Conservation (phyloP, 192 early-diverging fungal genomes). For the Chytriomyces confervae region DNA sequence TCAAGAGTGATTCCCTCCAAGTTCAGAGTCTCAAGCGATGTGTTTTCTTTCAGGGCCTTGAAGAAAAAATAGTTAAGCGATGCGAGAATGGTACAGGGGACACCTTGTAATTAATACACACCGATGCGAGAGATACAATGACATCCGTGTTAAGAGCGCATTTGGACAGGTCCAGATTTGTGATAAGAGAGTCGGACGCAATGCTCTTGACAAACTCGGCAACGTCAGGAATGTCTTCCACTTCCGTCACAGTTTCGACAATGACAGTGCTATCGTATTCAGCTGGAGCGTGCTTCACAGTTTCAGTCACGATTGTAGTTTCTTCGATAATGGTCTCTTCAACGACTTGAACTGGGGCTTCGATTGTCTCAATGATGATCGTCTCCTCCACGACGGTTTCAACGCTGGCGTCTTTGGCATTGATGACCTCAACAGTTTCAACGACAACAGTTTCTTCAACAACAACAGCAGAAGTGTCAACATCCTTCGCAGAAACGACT, state of each 20-base stretch:
- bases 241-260: neutral
- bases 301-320: too few species aligned
- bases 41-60: slow-evolving; percentile 26
- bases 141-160: neutral
- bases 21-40: slow-evolving; percentile 15
- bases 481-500: slow-evolving; percentile 4
- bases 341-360: neutral
- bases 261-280: too few species aligned
- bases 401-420: neutral
- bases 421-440: neutral
- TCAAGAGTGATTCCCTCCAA: neutral
- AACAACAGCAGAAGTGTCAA: neutral
- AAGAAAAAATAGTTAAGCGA: too few species aligned
- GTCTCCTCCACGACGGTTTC: neutral
- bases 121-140: neutral
- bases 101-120: too few species aligned
- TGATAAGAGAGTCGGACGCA: neutral
- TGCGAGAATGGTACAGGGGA: too few species aligned
- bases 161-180: neutral
- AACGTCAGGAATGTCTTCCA: neutral
- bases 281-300: too few species aligned
- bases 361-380: neutral
- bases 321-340: neutral
- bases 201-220: neutral
- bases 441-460: neutral